Evolutionary conservation across 2,329 filamentous ascomycete genomes (phyloP).

Genomic region (Metarhizium humberi): DNA sequence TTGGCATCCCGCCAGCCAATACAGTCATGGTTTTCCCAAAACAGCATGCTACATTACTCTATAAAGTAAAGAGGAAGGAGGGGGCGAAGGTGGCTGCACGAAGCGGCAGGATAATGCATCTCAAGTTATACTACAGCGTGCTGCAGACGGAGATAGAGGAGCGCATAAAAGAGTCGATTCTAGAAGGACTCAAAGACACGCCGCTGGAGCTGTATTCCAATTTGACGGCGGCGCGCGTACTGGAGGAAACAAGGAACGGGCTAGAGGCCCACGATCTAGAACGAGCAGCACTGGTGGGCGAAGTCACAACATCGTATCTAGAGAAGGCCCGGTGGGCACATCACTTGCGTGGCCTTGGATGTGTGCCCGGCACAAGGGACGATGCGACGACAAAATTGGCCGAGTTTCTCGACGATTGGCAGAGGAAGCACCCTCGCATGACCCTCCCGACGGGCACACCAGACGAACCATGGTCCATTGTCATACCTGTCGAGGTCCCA

Average conservation of each 20-base stretch:
- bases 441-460: constrained; percentile 13
- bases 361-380: constrained; percentile 23
- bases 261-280: constrained; percentile 46
- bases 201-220: constrained; percentile 36
- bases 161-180: constrained; percentile 35
- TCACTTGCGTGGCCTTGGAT: constrained; percentile 41
- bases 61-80: constrained; percentile 59
- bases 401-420: constrained; percentile 23
- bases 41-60: constrained; percentile 72
- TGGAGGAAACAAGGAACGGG: constrained; percentile 32
- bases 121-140: constrained; percentile 68
- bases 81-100: constrained; percentile 22
- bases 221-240: constrained; percentile 34
- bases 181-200: constrained; percentile 26
- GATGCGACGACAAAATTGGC: constrained; percentile 18
- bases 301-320: constrained; percentile 40
- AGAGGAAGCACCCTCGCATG: constrained; percentile 17
- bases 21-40: constrained; percentile 63
- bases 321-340: constrained; percentile 36
- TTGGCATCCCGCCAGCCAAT: constrained; percentile 42
- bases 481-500: constrained; percentile 85
- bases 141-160: constrained; percentile 63
- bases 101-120: constrained; percentile 41
- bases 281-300: constrained; percentile 42
- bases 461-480: constrained; percentile 51